These are phyloP conservation scores for Calycina herbarum DNA, from an alignment of 2,329 filamentous ascomycete genomes.

Conservation along the genomic window DNA sequence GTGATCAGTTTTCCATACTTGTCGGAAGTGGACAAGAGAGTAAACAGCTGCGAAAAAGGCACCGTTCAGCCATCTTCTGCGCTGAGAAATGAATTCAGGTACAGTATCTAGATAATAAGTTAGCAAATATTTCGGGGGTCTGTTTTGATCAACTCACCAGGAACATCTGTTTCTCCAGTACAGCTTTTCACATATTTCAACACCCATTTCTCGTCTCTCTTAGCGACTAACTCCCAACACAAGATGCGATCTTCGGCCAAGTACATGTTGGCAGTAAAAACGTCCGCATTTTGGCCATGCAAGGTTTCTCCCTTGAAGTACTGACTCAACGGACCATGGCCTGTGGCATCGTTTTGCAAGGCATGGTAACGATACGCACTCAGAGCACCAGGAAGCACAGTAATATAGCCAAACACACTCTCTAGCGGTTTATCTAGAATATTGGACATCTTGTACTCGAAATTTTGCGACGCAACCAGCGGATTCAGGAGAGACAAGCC, in stretches of 20 bases:
- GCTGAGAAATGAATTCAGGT: constrained; percentile 95
- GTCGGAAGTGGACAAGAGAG: constrained; percentile 90
- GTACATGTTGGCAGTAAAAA: constrained; percentile 98
- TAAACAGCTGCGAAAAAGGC: constrained; percentile 99
- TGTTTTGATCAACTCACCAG: constrained; percentile 62
- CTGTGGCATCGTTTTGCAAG: constrained; percentile 93
- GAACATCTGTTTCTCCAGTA: constrained; percentile 96
- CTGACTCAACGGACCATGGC: constrained; percentile 91
- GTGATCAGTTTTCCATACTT: constrained; percentile 92
- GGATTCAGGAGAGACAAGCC: constrained; percentile 87
- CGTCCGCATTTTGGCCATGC: constrained; percentile 92
- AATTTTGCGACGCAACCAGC: constrained; percentile 94
- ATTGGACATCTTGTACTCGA: constrained; percentile 99
- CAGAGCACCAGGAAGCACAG: constrained; percentile 89
- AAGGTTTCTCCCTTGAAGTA: constrained; percentile 99
- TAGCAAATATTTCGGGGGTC: constrained; percentile 10
- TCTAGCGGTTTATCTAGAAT: constrained; percentile 97
- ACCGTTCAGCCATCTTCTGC: constrained; percentile 95
- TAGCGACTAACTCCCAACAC: constrained; percentile 94
- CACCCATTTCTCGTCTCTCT: constrained; percentile 92
- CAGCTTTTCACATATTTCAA: constrained; percentile 97
- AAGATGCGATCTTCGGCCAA: constrained; percentile 86
- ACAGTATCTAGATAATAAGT: constrained; percentile 66
- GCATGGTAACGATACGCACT: constrained; percentile 96
- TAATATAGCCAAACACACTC: constrained; percentile 97